Conservation (phyloP, 768 basidiomycete genomes). For the Termitomyces titanicus region DNA sequence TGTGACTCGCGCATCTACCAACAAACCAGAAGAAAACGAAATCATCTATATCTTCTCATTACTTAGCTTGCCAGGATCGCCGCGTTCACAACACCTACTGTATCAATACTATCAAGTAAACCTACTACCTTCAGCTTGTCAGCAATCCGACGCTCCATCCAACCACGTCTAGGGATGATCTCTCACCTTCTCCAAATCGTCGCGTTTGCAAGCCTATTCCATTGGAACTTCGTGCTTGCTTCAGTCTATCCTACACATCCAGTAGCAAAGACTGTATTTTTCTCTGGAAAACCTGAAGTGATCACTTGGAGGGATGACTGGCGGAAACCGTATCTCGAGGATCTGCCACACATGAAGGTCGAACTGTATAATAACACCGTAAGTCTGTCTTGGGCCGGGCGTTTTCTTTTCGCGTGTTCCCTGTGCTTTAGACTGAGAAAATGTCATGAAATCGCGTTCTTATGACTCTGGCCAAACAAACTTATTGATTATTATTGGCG, state of each 20-base stretch:
- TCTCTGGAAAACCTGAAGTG: conserved; percentile 36
- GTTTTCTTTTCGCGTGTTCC: neutral
- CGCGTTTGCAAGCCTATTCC: neutral
- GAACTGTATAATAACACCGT: conserved; percentile 44
- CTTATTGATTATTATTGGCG: neutral
- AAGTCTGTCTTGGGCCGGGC: conserved; percentile 11
- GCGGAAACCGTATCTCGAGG: conserved; percentile 32
- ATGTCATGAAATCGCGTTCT: neutral
- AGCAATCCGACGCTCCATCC: neutral
- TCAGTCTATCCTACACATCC: conserved; percentile 52
- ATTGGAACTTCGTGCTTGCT: conserved; percentile 17
- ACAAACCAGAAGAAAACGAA: no score
- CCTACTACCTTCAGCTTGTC: neutral
- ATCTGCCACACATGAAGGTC: conserved; percentile 41
- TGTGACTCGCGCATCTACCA: neutral
- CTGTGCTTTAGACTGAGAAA: neutral
- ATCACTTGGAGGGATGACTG: conserved; percentile 53
- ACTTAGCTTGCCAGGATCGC: neutral
- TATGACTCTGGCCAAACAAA: neutral
- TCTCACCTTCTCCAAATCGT: neutral
- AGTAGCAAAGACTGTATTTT: conserved; percentile 38
- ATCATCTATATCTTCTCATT: neutral
- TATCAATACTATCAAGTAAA: neutral
- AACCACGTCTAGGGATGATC: neutral
- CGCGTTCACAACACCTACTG: neutral